Base-by-base conservation (phyloP, 1,284 basidiomycete genomes). In the Boletus sp. region DNA sequence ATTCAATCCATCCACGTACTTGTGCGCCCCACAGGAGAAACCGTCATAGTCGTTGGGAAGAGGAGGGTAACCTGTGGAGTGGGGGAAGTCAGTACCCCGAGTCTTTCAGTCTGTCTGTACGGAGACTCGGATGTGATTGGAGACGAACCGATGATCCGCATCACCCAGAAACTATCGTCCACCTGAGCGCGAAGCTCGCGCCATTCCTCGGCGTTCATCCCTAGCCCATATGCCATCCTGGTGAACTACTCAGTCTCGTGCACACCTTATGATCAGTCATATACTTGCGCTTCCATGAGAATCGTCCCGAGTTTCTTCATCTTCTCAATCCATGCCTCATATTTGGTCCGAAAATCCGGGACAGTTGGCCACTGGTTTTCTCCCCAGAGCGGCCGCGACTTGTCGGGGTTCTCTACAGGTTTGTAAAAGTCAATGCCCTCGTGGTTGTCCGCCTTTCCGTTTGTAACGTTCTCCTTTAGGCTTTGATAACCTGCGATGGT, bases 91-190 rank as follows among this genome's bases (percentile, higher is more conserved):
- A 51, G 33, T 8, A 26, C 14, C 10, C 35, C 30, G 25, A 36
- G 12, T 16, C 10, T 23, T 33, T 33, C 14, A 32, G 30, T 16
- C 30, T 22, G 20, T 34, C 10, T 7, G 6, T 16, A 26, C 2
- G 20, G 17, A 25, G 26, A 27, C 14, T 27, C 9, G 30, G 22
- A 30, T 5, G 22, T 17, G 27, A 10, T 13, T 16, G 4, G 16
- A 23, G 32, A 55, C 71, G 34, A 47, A 85, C 87, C 89, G 50
- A 92, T 88, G 3, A 85, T 71, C 4, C 91, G 77, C 86, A 92
- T 84, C 7, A 84, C 80, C 91, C 91, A 94, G 61, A 94, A 94
- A 53, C 81, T 84, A 57, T 92, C 80, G 54, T 90, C 80, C 0
- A 92, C 82, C 60, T 84, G 76, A 19, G 65, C 62, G 22, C 76